phyloP scores from a whole-genome alignment of 2,329 filamentous ascomycete species.

The Claviceps sp. region DNA sequence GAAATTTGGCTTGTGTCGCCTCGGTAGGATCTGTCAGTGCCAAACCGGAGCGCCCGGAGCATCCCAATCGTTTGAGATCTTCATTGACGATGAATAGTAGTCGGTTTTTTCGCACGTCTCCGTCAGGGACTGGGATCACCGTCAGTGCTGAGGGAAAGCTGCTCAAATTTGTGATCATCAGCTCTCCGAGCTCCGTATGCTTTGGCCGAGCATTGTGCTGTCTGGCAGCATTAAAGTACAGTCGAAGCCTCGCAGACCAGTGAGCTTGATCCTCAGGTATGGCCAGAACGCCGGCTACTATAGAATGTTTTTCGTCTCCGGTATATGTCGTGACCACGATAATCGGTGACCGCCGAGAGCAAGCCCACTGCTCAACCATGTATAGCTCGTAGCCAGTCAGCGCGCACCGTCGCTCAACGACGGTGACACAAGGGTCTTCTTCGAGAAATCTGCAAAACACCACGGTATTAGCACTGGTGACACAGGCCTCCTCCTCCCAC shows the following conservation, averaged over 20 bases:
- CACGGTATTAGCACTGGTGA: slow-evolving; percentile 4
- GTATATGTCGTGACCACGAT: slow-evolving; percentile 89
- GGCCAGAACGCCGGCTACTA: slow-evolving; percentile 68
- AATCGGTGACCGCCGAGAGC: slow-evolving; percentile 78
- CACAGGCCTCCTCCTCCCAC: not conserved
- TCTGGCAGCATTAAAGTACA: slow-evolving; percentile 77
- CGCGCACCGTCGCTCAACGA: slow-evolving; percentile 57
- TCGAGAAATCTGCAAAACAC: slow-evolving; percentile 53
- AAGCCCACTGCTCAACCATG: slow-evolving; percentile 94
- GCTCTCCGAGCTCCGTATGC: slow-evolving; percentile 65
- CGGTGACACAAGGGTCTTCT: slow-evolving; percentile 62
- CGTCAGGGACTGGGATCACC: slow-evolving; percentile 80
- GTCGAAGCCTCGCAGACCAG: slow-evolving; percentile 66
- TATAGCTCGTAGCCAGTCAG: slow-evolving; percentile 85
- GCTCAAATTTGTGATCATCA: slow-evolving; percentile 91
- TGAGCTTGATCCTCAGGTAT: slow-evolving; percentile 66
- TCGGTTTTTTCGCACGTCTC: slow-evolving; percentile 67
- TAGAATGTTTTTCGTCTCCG: slow-evolving; percentile 64
- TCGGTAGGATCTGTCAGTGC: slow-evolving; percentile 64
- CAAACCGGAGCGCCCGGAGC: slow-evolving; percentile 77
- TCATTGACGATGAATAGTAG: slow-evolving; percentile 89
- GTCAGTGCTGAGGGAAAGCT: slow-evolving; percentile 84
- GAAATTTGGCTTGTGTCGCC: slow-evolving; percentile 81
- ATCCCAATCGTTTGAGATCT: slow-evolving; percentile 80
- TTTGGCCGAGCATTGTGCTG: slow-evolving; percentile 75